A percentile compares a stretch with the other conserved stretches of the same genome.
phyloP scores from a whole-genome alignment of 306 rosid species.

The Trifolium fragiferum region DNA sequence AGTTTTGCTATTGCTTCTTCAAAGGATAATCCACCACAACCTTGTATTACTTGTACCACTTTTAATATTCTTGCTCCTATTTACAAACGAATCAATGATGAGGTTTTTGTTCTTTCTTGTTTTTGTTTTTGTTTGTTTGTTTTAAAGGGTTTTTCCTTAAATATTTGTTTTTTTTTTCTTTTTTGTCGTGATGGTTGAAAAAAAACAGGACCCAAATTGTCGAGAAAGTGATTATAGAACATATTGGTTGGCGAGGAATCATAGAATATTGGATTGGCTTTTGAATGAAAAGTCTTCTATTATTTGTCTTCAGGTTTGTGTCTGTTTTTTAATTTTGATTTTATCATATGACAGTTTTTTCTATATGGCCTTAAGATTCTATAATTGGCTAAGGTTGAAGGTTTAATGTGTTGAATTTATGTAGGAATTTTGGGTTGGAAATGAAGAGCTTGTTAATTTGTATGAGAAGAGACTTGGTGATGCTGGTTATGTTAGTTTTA shows the following conservation, averaged over 20 bases:
- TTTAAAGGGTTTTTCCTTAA: neutral
- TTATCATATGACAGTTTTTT: neutral
- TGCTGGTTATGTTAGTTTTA: conserved; percentile 79
- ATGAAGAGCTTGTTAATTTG: conserved; percentile 78
- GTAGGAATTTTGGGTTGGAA: conserved; percentile 90
- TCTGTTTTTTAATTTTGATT: neutral
- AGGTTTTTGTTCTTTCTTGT: conserved; percentile 50
- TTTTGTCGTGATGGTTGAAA: neutral
- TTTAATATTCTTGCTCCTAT: conserved; percentile 97
- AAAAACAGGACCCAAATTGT: conserved; percentile 69
- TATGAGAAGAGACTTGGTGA: conserved; percentile 75
- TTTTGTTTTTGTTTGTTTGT: neutral
- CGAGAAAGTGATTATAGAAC: conserved; percentile 80
- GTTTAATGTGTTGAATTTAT: conserved; percentile 29
- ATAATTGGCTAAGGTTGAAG: conserved; percentile 16
- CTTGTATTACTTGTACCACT: conserved; percentile 88
- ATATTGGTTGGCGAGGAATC: conserved; percentile 85
- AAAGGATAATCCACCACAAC: conserved; percentile 71
- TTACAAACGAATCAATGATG: conserved; percentile 78
- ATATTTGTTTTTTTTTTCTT: too few relatives aligned
- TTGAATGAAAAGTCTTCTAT: conserved; percentile 83
- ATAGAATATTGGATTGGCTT: conserved; percentile 80
- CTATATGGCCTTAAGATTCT: neutral
- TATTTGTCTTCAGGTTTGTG: conserved; percentile 93
- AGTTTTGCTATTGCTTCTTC: conserved; percentile 83